Evolutionary conservation across 805 yeast species (phyloP).

Genomic region (Zygoascus bituminiphila): DNA sequence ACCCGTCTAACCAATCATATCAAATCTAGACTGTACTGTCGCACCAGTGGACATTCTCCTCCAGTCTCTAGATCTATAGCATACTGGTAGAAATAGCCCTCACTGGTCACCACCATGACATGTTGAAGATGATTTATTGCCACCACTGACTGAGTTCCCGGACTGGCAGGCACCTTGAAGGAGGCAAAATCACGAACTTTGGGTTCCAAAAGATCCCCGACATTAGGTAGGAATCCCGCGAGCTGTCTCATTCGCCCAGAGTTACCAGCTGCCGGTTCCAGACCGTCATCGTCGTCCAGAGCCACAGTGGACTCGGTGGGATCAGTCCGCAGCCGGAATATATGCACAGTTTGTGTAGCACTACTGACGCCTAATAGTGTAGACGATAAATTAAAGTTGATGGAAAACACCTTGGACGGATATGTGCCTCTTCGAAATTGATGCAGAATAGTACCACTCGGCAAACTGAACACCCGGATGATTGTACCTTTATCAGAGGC

Average conservation of each 20-base stretch:
- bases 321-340: slow-evolving; percentile 55
- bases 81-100: slow-evolving; percentile 75
- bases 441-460: slow-evolving; percentile 43
- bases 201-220: slow-evolving; percentile 80
- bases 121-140: slow-evolving; percentile 31
- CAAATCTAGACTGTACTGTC: slow-evolving; percentile 40
- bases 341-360: slow-evolving; percentile 86
- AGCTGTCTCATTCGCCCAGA: slow-evolving; percentile 23
- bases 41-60: slow-evolving; percentile 79
- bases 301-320: not conserved
- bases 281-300: not conserved
- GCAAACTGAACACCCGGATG: slow-evolving; percentile 67
- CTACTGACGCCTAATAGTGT: slow-evolving; percentile 73
- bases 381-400: slow-evolving; percentile 66
- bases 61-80: slow-evolving; percentile 80
- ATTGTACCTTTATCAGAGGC: slow-evolving; percentile 89
- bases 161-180: slow-evolving; percentile 52
- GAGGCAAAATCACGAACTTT: slow-evolving; percentile 80
- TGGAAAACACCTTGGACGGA: slow-evolving; percentile 68
- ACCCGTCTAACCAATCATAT: too few species aligned
- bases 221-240: slow-evolving; percentile 78
- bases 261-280: slow-evolving; percentile 1
- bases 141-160: slow-evolving; percentile 25
- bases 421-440: slow-evolving; percentile 85
- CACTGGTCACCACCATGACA: slow-evolving; percentile 68